Evolutionary conservation across 768 basidiomycete genomes (phyloP), one percentile per base, ranked within the genome.

Genomic region (Naganishia vaughanmartiniae): DNA sequence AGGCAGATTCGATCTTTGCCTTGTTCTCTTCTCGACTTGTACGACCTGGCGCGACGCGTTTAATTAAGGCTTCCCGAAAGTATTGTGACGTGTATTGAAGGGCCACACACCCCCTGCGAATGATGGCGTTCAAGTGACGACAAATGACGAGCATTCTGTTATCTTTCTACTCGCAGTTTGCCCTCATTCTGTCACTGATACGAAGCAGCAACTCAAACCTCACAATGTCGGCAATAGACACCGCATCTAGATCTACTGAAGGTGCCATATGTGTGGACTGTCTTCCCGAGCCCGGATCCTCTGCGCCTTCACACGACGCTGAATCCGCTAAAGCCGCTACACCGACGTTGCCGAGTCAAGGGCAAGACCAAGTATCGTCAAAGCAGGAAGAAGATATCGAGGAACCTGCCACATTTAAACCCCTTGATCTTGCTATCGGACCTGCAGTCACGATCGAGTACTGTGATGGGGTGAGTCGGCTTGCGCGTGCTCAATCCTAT

Each of bases 371-470:
- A 15, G 60, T 63, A 1, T 63, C 60, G 10, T 14, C 60, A 39
- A 63, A 63, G 28, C 60, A 58, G 55, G 71, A 65, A 39, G 71
- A 72, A 51, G 71, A 72, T 34, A 28, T 69, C 26, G 51, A 78
- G 51, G 73, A 78, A 72, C 73, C 74, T 10, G 11, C 75, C 51
- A 76, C 80, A 30, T 77, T 77, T 70, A 58, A 65, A 26, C 72
- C 73, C 2, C 76, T 76, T 0, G 46, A 70, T 30, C 66, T 65
- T 26, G 10, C 57, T 17, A 36, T 74, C 2, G 69, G 73, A 4
- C 87, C 90, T 2, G 85, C 85, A 33, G 82, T 95, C n/a, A 86
- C 85, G 9, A 90, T 97, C 73, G 93, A 97, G 80, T 97, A 92
- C 78, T 97, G 93, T 80, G 91, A 94, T 79, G 84, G 92, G 83